Evolutionary conservation across 495 filamentous ascomycete genomes (phyloP).

Genomic region (Xylaria longipes): DNA sequence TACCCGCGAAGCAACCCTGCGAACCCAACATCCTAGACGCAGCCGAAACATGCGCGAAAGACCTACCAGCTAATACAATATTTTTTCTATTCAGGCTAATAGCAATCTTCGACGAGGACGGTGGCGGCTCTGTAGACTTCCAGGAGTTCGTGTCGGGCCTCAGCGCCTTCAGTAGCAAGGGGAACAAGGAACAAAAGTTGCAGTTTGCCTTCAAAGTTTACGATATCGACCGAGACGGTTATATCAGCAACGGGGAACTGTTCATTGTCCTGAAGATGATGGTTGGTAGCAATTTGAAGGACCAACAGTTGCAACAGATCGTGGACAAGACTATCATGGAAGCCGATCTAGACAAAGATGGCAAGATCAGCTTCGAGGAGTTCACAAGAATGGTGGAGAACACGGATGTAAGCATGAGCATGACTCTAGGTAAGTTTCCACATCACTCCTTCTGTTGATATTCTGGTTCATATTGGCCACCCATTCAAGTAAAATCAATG

Average conservation of each 20-base stretch:
- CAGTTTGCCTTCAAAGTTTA: constrained; percentile 99
- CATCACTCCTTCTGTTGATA: not conserved
- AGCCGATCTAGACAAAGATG: constrained; percentile 92
- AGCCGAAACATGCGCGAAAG: not conserved
- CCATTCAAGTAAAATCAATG: not conserved
- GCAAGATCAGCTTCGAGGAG: constrained; percentile 99
- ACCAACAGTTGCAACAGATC: constrained; percentile 96
- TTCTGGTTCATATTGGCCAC: not conserved
- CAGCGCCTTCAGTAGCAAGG: constrained; percentile 94
- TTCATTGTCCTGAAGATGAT: constrained; percentile 99
- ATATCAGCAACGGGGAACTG: constrained; percentile 97
- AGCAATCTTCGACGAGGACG: constrained; percentile 99
- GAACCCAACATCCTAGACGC: not conserved
- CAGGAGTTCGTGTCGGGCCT: constrained; percentile 98
- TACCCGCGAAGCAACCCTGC: not conserved
- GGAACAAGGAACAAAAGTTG: constrained; percentile 98
- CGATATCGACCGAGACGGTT: constrained; percentile 98
- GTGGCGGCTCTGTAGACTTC: constrained; percentile 97
- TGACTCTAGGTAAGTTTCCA: constrained; percentile 85
- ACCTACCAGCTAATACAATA: constrained; percentile 20
- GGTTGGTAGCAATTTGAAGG: constrained; percentile 99
- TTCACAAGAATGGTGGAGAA: constrained; percentile 99
- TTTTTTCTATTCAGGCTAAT: constrained; percentile 76
- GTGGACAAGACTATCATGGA: constrained; percentile 99
- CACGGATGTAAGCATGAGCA: constrained; percentile 96